A percentile compares a stretch with the other conserved stretches of the same genome.
Evolutionary conservation across 306 rosid species (phyloP).

Genomic region (Heteromeles arbutifolia): DNA sequence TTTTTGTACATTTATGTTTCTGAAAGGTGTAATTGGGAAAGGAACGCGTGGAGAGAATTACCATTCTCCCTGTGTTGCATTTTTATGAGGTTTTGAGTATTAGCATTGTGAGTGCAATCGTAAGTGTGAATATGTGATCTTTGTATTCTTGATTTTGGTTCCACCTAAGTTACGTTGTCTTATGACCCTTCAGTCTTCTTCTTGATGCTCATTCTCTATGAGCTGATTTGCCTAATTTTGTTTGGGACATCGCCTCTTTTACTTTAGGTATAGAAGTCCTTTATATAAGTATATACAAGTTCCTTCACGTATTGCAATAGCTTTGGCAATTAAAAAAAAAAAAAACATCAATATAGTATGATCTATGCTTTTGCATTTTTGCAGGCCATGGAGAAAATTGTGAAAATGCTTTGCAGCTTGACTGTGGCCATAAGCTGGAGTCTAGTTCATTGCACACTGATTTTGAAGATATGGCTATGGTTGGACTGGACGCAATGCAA

Average conservation of each 20-base stretch:
- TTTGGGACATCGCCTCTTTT: neutral
- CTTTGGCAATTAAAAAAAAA: neutral
- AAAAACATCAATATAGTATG: neutral
- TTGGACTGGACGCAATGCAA: conserved; percentile 73
- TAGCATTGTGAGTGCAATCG: neutral
- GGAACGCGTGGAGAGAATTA: neutral
- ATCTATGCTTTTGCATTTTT: conserved; percentile 4
- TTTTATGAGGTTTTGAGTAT: neutral
- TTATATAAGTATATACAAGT: neutral
- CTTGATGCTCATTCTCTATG: neutral
- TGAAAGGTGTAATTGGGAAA: neutral
- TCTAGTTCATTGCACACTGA: conserved; percentile 13
- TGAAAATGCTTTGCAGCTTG: conserved; percentile 25
- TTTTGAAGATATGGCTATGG: conserved; percentile 39
- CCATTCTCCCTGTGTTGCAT: neutral
- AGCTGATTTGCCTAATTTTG: neutral
- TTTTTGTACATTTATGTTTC: neutral
- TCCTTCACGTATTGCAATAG: neutral
- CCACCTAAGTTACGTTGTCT: neutral
- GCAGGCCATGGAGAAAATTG: conserved; percentile 38
- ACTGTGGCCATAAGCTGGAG: conserved; percentile 22
- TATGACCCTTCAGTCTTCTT: neutral
- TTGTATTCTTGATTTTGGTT: neutral
- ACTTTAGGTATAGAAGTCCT: neutral
- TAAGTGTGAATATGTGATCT: neutral